phyloP scores from a whole-genome alignment of 306 rosid species.

The Pueraria montana region DNA sequence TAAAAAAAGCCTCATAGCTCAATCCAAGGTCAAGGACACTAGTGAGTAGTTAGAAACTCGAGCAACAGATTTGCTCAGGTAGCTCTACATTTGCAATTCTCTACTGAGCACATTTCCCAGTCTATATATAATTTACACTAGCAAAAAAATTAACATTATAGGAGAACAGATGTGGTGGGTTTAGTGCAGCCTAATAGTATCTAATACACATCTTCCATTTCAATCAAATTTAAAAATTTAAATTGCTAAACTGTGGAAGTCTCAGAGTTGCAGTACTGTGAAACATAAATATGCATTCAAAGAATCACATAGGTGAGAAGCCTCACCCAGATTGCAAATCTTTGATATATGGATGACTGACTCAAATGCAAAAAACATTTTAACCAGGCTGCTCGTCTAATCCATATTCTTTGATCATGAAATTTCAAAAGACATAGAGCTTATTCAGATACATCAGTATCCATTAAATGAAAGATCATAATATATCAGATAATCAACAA shows the following conservation, averaged over 20 bases:
- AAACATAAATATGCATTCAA: constrained; percentile 26
- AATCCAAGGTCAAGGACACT: constrained; percentile 20
- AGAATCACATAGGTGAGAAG: constrained; percentile 30
- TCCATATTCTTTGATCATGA: constrained; percentile 24
- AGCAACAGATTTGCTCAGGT: neutral
- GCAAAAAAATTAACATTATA: constrained; percentile 21
- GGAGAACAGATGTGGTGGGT: constrained; percentile 21
- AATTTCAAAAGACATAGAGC: constrained; percentile 18
- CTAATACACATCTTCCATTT: constrained; percentile 21
- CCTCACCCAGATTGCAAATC: constrained; percentile 28
- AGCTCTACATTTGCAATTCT: constrained; percentile 15
- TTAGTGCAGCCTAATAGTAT: constrained; percentile 12
- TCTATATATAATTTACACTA: constrained; percentile 16
- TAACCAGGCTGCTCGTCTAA: constrained; percentile 16
- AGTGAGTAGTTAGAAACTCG: constrained; percentile 29
- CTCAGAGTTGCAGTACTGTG: neutral
- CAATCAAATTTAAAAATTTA: constrained; percentile 30
- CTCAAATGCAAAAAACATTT: constrained; percentile 31
- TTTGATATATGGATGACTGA: constrained; percentile 15
- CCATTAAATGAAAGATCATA: constrained; percentile 3
- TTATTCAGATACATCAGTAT: constrained; percentile 17
- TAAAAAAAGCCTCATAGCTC: neutral
- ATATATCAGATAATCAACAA: constrained; percentile 8
- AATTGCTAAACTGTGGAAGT: constrained; percentile 22
- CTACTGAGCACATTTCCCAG: constrained; percentile 16